These are phyloP conservation scores for Diplodia intermedia DNA, from an alignment of 2,329 filamentous ascomycete species.

Conservation along the genomic window DNA sequence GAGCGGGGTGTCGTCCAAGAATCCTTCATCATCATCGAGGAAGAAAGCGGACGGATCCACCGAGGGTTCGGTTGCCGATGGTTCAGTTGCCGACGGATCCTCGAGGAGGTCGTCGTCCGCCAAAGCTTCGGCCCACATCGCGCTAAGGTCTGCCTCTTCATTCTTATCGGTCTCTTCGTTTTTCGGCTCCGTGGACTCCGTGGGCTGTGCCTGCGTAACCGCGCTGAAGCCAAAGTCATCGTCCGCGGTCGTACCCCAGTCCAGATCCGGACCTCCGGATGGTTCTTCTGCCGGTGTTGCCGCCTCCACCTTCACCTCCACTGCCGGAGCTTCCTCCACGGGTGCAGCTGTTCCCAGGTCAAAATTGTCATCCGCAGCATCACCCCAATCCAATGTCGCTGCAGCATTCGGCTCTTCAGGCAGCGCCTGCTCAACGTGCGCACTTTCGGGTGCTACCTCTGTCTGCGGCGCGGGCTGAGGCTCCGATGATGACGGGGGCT, in stretches of 20 bases:
- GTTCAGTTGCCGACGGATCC: conserved; percentile 48
- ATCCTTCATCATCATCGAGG: conserved; percentile 83
- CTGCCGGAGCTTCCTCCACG: neutral
- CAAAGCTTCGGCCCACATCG: conserved; percentile 84
- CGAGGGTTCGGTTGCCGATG: conserved; percentile 37
- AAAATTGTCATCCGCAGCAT: conserved; percentile 42
- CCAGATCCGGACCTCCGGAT: conserved; percentile 15
- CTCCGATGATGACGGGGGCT: neutral
- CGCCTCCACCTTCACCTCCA: neutral
- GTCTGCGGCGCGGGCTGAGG: neutral
- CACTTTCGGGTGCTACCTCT: neutral
- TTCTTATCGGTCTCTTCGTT: conserved; percentile 3
- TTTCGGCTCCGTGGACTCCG: neutral
- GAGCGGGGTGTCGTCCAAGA: conserved; percentile 72
- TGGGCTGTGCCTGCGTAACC: conserved; percentile 2
- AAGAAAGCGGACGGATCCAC: conserved; percentile 64
- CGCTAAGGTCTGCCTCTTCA: conserved; percentile 70
- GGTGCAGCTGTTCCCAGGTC: neutral
- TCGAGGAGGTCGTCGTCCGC: conserved; percentile 74
- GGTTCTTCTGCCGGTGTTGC: conserved; percentile 2
- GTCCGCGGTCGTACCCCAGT: conserved; percentile 28
- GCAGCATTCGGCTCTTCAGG: neutral
- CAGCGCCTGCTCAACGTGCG: neutral
- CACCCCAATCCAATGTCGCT: conserved; percentile 45
- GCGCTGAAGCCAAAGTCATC: conserved; percentile 21